Evolutionary conservation across 2,329 filamentous ascomycete species (phyloP).

Genomic region (Nemania serpens): DNA sequence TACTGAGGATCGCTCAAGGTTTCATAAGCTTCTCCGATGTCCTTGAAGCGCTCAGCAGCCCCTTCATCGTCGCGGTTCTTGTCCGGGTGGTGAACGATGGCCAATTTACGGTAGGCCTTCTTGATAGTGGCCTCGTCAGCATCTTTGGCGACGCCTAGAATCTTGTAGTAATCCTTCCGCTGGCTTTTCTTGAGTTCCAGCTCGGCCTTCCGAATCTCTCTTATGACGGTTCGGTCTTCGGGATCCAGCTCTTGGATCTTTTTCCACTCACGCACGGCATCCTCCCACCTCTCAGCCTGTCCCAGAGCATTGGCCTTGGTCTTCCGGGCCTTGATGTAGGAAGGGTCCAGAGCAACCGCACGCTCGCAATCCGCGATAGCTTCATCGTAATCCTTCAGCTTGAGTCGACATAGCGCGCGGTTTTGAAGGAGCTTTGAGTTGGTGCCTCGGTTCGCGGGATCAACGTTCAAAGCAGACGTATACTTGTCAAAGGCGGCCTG

Average conservation of each 20-base stretch:
- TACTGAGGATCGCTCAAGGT: slow-evolving; percentile 92
- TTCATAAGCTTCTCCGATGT: slow-evolving; percentile 96
- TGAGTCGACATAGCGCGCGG: slow-evolving; percentile 80
- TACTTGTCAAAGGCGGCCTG: slow-evolving; percentile 85
- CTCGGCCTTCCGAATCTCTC: slow-evolving; percentile 88
- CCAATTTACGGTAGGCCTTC: slow-evolving; percentile 94
- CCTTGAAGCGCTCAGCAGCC: slow-evolving; percentile 94
- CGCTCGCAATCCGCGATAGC: slow-evolving; percentile 86
- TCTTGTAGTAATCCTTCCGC: slow-evolving; percentile 99
- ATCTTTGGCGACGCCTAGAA: slow-evolving; percentile 85
- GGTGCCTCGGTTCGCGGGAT: slow-evolving; percentile 85
- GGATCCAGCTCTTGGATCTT: slow-evolving; percentile 81
- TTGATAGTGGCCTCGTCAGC: slow-evolving; percentile 87
- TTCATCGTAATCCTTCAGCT: slow-evolving; percentile 80
- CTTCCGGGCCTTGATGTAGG: slow-evolving; percentile 89
- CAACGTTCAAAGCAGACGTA: slow-evolving; percentile 78
- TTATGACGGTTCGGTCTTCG: slow-evolving; percentile 76
- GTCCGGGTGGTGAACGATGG: slow-evolving; percentile 93
- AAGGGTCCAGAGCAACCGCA: slow-evolving; percentile 80
- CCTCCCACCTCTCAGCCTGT: slow-evolving; percentile 87
- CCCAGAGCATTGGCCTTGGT: slow-evolving; percentile 91
- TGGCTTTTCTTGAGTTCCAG: slow-evolving; percentile 97
- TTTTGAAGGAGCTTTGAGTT: slow-evolving; percentile 97
- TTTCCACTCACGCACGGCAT: slow-evolving; percentile 88
- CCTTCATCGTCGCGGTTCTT: slow-evolving; percentile 89